Conservation (phyloP, 768 basidiomycete species). For the Termitomyces sp. region DNA sequence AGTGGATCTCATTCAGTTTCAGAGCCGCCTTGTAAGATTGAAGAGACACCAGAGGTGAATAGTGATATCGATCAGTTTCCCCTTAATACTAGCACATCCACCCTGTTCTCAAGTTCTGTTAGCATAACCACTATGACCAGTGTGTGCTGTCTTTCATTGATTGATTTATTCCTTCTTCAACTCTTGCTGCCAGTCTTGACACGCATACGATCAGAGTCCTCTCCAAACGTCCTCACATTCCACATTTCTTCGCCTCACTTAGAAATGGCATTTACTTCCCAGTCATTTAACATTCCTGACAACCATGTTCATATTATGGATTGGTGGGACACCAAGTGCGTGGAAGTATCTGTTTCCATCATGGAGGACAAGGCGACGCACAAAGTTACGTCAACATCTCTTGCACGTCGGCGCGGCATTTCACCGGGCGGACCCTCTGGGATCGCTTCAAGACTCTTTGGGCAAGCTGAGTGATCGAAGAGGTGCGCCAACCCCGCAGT, state of each 20-base stretch:
- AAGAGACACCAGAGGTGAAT: slow-evolving; percentile 61
- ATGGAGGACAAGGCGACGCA: neutral
- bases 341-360: slow-evolving; percentile 28
- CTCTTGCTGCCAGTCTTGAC: slow-evolving; percentile 34
- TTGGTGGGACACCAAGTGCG: slow-evolving; percentile 57
- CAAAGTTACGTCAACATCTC: slow-evolving; percentile 41
- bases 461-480: slow-evolving; percentile 63
- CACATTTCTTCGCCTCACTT: slow-evolving; percentile 59
- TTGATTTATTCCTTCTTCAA: neutral
- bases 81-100: neutral
- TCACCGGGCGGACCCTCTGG: slow-evolving; percentile 43
- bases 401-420: slow-evolving; percentile 66
- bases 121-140: slow-evolving; percentile 57
- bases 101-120: neutral
- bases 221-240: slow-evolving; percentile 27
- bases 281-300: slow-evolving; percentile 33
- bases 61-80: slow-evolving; percentile 48
- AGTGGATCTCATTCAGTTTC: neutral
- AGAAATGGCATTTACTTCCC: slow-evolving; percentile 46
- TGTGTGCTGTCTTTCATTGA: slow-evolving; percentile 18
- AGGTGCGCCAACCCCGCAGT: slow-evolving; percentile 28
- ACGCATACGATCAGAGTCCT: slow-evolving; percentile 39
- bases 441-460: slow-evolving; percentile 61
- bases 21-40: slow-evolving; percentile 48
- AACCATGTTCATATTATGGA: slow-evolving; percentile 51